Base-by-base conservation (phyloP, 305 asterid genomes). In the Solanum hybrid region DNA sequence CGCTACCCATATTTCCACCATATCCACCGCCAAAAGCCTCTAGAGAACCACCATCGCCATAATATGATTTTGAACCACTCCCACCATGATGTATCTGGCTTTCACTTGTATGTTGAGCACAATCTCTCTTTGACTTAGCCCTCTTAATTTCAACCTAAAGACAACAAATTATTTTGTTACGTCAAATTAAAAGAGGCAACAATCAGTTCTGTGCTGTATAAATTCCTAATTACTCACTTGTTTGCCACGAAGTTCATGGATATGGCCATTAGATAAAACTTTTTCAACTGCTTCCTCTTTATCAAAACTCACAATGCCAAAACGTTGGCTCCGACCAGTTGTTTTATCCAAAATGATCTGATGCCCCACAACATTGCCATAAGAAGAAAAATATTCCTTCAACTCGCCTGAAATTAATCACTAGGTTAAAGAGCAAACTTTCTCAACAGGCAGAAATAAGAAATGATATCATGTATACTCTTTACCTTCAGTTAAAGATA, bases 211-310 rank as follows among this genome's bases (percentile, higher is more conserved):
- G 22, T 20, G 42, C 84, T 9, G 39, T 35, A 61, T 40, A 83
- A 61, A 75, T 79, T 73, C 18, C 87, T 24, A 40, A 40, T 74
- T 11, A 92, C 98, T 94, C 94, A 97, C 99, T 91, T 95, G 96
- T 93, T 96, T 97, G 90, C 99, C 99, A 80, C 93, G 93, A 90
- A 97, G 93, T 93, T 97, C 99, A 80, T 97, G 99, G 99, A 96
- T 96, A 78, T 91, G 97, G 31, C 99, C 99, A 93, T 96, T 93
- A 85, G 95, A 90, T 84, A 96, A 93, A 89, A 96, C 95, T 94
- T 93, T 96, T 22, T 97, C 99, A 90, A 97, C 99, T 81, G 98
- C 94, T 26, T 95, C 98, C 93, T 97, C 99, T 89, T 36, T 94
- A 89, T 95, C 99, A 90, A 97, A 97, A 83, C 99, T 95, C 61